Conservation (phyloP, 2,329 filamentous ascomycete genomes). For the Monosporascus sp. region DNA sequence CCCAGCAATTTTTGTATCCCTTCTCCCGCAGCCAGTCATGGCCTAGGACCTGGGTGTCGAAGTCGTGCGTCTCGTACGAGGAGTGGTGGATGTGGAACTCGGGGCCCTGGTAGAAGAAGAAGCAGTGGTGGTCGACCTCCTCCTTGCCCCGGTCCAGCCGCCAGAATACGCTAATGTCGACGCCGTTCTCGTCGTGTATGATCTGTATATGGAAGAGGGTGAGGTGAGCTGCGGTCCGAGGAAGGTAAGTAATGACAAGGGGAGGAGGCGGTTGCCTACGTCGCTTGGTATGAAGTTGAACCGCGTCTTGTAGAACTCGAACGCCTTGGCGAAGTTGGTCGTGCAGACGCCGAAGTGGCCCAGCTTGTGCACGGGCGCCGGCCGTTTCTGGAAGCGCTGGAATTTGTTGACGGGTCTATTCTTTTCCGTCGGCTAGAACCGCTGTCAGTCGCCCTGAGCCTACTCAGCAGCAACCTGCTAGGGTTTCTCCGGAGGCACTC, state of each 20-base stretch:
- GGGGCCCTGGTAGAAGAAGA: slow-evolving; percentile 44
- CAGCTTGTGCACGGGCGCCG: slow-evolving; percentile 46
- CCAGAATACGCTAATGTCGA: slow-evolving; percentile 40
- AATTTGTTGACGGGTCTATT: slow-evolving; percentile 43
- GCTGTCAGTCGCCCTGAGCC: not conserved
- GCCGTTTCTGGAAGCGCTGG: slow-evolving; percentile 46
- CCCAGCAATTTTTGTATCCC: slow-evolving; percentile 63
- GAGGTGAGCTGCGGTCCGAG: not conserved
- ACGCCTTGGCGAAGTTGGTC: slow-evolving; percentile 42
- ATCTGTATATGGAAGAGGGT: slow-evolving; percentile 19
- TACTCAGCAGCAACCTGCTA: too few relatives aligned
- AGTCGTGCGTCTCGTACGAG: slow-evolving; percentile 66
- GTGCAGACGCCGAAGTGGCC: slow-evolving; percentile 51
- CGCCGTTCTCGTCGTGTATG: slow-evolving; percentile 31
- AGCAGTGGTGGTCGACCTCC: slow-evolving; percentile 45
- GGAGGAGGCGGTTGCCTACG: slow-evolving; percentile 20
- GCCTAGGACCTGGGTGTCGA: slow-evolving; percentile 64
- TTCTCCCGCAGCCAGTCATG: slow-evolving; percentile 63
- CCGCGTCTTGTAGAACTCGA: slow-evolving; percentile 43
- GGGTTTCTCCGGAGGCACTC: slow-evolving; percentile 5
- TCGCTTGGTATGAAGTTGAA: slow-evolving; percentile 51
- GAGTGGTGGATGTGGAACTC: slow-evolving; percentile 59
- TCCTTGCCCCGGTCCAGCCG: slow-evolving; percentile 38
- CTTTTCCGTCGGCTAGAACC: slow-evolving; percentile 36
- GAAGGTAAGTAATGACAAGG: not conserved